These are phyloP conservation scores for Sisymbrium irio DNA, from an alignment of 345 rosid genomes.

Conservation along the genomic window DNA sequence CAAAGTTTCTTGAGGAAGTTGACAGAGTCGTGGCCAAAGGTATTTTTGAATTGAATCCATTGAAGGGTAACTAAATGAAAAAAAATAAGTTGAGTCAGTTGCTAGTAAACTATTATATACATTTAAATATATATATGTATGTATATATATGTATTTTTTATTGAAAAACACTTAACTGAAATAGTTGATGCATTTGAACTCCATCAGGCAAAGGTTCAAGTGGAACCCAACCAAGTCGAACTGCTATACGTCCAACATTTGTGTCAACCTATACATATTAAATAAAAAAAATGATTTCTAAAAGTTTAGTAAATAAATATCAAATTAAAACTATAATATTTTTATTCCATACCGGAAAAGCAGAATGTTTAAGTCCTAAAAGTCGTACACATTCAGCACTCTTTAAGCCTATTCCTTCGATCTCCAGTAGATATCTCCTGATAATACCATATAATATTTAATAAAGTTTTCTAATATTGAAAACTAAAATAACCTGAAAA, in stretches of 20 bases:
- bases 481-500: neutral
- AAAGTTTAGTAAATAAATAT: neutral
- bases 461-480: neutral
- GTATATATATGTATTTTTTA: too few species aligned
- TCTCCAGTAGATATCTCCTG: conserved; percentile 52
- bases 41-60: conserved; percentile 63
- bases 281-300: neutral
- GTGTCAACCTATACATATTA: conserved; percentile 51
- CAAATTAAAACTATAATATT: neutral
- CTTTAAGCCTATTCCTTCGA: conserved; percentile 62
- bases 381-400: conserved; percentile 72
- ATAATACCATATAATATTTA: neutral
- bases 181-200: conserved; percentile 60
- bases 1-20: conserved; percentile 52
- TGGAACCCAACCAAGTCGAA: conserved; percentile 84
- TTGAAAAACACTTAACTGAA: conserved; percentile 33
- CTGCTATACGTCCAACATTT: conserved; percentile 70
- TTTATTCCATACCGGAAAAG: conserved; percentile 56
- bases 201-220: conserved; percentile 54
- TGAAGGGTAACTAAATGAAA: conserved; percentile 50
- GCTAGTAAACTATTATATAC: neutral
- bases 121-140: too few species aligned
- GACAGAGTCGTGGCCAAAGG: conserved; percentile 61
- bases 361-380: conserved; percentile 50
- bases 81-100: neutral